Evolutionary conservation across 2,329 filamentous ascomycete species (phyloP), one percentile per base, ranked within the genome.

Genomic region (Beauveria pseudobassiana): DNA sequence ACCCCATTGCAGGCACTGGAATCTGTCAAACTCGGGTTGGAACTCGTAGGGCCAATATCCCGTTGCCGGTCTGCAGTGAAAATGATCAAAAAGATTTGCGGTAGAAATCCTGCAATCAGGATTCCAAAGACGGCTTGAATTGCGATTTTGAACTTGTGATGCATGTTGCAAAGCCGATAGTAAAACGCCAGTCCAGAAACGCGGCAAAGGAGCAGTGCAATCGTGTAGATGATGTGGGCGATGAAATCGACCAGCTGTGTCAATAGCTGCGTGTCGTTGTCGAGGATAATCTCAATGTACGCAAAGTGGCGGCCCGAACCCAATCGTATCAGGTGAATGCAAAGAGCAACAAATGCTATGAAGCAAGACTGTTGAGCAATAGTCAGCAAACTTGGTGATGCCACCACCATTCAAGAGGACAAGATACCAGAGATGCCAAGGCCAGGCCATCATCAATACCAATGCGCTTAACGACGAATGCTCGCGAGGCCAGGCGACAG

Each of bases 161-260:
- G 71, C 24, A 76, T 67, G 5, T 70, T 71, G 63, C 76, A 77
- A 3, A 83, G 70, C 3, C 80, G 77, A 56, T 74, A 72, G 67
- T 82, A 83, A 61, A 83, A 81, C 0, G 80, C 79, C 5, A 83
- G 70, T 63, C 80, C 80, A 0, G 80, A 82, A 1, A 82, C 67
- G 14, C 80, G 78, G 62, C 80, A 81, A 12, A 80, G 66, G 28
- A 82, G 72, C 2, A 83, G 72, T 2, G 80, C 74, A 0, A 76
- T 76, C 1, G 79, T 81, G 66, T 83, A 83, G 62, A 83, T 67
- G 24, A 83, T 74, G 67, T 83, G 80, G 18, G 80, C 78, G 42
- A 70, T 68, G 54, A 81, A 82, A 66, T 83, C 80, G 62, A 80
- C 69, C 0, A 79, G 66, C 65, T 83, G 76, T 0, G 77, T 80